A percentile compares a stretch with the other conserved stretches of the same genome.
Evolutionary conservation across 768 basidiomycete species (phyloP).

Genomic region (Scleroderma citrinum): DNA sequence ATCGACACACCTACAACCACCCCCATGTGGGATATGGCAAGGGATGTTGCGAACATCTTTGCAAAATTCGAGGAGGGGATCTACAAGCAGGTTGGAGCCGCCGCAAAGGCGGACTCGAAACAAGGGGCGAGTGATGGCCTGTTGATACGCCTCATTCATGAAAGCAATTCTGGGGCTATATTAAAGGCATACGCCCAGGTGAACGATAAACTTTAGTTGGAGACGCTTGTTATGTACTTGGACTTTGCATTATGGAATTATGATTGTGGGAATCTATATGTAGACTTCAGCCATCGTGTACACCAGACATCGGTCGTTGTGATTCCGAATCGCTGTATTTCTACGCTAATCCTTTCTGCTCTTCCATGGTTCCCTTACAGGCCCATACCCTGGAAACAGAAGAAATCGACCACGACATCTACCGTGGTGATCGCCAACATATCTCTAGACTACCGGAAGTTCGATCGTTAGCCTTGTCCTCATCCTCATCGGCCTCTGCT

Average conservation of each 20-base stretch:
- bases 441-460: slow-evolving; percentile 22
- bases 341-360: background rate
- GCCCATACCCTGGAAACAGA: slow-evolving; percentile 8
- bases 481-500: slow-evolving; percentile 28
- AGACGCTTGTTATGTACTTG: background rate
- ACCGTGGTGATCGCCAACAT: slow-evolving; percentile 46
- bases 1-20: slow-evolving; percentile 2
- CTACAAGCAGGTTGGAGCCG: slow-evolving; percentile 17
- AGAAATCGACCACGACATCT: slow-evolving; percentile 47
- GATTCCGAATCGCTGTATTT: background rate
- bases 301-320: background rate
- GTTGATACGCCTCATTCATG: slow-evolving; percentile 20
- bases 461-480: slow-evolving; percentile 20
- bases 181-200: slow-evolving; percentile 14
- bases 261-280: too few species aligned
- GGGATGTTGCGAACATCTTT: slow-evolving; percentile 10
- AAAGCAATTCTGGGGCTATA: slow-evolving; percentile 18
- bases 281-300: background rate
- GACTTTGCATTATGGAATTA: too few species aligned
- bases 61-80: slow-evolving; percentile 15
- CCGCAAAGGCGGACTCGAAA: slow-evolving; percentile 9
- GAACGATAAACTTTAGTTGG: background rate
- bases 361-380: background rate
- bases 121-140: slow-evolving; percentile 17
- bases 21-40: slow-evolving; percentile 13